phyloP scores from a whole-genome alignment of 2,329 filamentous ascomycete genomes.

The Claviceps africana region DNA sequence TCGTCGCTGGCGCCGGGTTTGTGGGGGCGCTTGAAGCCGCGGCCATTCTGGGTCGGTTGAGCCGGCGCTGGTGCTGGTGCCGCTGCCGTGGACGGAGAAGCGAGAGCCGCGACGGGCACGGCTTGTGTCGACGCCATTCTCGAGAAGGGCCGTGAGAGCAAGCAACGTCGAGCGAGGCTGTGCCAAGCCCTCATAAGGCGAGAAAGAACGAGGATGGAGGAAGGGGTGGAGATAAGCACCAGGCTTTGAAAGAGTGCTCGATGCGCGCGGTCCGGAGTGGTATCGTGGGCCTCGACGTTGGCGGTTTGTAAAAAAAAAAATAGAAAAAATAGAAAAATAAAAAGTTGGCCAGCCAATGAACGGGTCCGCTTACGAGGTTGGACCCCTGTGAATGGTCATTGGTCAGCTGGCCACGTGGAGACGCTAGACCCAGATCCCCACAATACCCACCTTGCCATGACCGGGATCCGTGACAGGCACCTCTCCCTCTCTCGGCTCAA shows the following conservation, averaged over 20 bases:
- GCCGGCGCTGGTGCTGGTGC: not conserved
- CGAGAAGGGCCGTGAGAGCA: slow-evolving; percentile 2
- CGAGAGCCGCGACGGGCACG: not conserved
- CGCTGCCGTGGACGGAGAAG: not conserved
- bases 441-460: too few relatives aligned
- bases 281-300: too few relatives aligned
- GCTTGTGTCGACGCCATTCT: slow-evolving; percentile 7
- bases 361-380: slow-evolving; percentile 3
- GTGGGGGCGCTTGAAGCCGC: slow-evolving; percentile 2
- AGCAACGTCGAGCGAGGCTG: not conserved
- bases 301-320: too few relatives aligned
- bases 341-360: slow-evolving; percentile 3
- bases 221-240: too few relatives aligned
- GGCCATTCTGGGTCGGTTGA: slow-evolving; percentile 1
- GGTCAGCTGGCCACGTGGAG: not conserved
- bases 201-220: not conserved
- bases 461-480: not conserved
- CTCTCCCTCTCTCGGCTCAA: too few relatives aligned
- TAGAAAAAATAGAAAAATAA: not conserved
- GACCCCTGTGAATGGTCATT: slow-evolving; percentile 1
- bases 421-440: too few relatives aligned
- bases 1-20: slow-evolving; percentile 1
- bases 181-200: slow-evolving; percentile 8
- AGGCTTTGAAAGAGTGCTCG: too few relatives aligned
- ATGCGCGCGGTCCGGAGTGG: too few relatives aligned